Percentiles rank a stretch among this genome's conserved stretches.
phyloP scores from a whole-genome alignment of 345 rosid species.

The Noccaea bulbosa region DNA sequence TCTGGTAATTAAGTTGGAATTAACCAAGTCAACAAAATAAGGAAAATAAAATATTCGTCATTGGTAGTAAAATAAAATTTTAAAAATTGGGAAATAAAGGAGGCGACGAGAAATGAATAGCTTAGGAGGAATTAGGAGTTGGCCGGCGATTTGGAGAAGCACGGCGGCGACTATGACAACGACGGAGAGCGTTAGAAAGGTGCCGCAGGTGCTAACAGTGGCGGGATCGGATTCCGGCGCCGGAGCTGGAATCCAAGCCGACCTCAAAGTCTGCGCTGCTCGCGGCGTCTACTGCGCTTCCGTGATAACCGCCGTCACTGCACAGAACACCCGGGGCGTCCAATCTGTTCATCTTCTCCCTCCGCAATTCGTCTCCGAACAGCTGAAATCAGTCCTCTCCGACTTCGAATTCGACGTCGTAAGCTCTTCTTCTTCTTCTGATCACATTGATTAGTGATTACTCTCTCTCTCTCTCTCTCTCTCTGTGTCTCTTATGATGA shows the following conservation, averaged over 20 bases:
- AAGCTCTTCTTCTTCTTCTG: conserved; percentile 34
- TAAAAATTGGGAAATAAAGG: background rate
- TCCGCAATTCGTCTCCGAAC: conserved; percentile 69
- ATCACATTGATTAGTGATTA: background rate
- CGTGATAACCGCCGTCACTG: conserved; percentile 86
- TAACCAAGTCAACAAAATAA: background rate
- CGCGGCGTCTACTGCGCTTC: conserved; percentile 92
- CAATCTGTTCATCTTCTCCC: conserved; percentile 59
- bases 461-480: background rate
- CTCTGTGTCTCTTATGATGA: background rate
- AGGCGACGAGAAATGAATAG: conserved; percentile 30
- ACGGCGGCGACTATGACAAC: conserved; percentile 34
- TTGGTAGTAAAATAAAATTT: background rate
- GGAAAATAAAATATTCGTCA: background rate
- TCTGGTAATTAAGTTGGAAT: too few relatives aligned
- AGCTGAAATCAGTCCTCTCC: conserved; percentile 86
- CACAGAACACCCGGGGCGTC: conserved; percentile 89
- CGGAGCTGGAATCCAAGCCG: conserved; percentile 98
- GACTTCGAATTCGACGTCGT: conserved; percentile 96
- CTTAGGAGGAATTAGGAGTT: conserved; percentile 38
- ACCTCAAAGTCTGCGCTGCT: conserved; percentile 88
- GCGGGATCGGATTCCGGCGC: conserved; percentile 97
- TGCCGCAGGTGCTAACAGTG: conserved; percentile 68
- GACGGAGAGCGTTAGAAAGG: conserved; percentile 25
- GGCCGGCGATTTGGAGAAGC: conserved; percentile 42